These are phyloP conservation scores for Epichloe scottii DNA, from an alignment of 2,329 filamentous ascomycete species.

Conservation along the genomic window DNA sequence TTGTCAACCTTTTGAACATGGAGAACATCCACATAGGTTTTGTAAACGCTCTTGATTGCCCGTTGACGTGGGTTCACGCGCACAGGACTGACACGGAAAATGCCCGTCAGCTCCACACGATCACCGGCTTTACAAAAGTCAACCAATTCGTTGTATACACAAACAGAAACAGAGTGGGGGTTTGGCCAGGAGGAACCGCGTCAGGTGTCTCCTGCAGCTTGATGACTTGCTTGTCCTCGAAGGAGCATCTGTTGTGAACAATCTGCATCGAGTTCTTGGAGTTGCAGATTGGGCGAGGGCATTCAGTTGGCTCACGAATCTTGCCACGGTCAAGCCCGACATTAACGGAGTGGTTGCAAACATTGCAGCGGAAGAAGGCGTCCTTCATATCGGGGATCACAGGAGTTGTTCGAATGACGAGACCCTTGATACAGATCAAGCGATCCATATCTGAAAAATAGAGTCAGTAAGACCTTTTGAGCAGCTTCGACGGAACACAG, in stretches of 20 bases:
- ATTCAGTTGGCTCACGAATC: constrained; percentile 87
- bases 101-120: constrained; percentile 86
- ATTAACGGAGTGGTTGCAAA: constrained; percentile 82
- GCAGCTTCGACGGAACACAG: not conserved
- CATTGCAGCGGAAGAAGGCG: constrained; percentile 90
- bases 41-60: constrained; percentile 89
- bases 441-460: constrained; percentile 69
- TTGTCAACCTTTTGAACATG: constrained; percentile 96
- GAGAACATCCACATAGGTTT: constrained; percentile 91
- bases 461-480: not conserved
- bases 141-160: constrained; percentile 91
- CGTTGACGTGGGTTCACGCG: constrained; percentile 88
- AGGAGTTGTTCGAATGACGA: constrained; percentile 90
- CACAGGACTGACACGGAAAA: constrained; percentile 90
- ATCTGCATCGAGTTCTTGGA: constrained; percentile 96
- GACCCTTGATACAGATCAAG: constrained; percentile 83
- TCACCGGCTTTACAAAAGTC: constrained; percentile 98
- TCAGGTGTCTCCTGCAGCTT: constrained; percentile 97
- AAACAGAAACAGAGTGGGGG: constrained; percentile 91
- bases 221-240: constrained; percentile 96
- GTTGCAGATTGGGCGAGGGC: constrained; percentile 68
- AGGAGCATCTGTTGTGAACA: constrained; percentile 86
- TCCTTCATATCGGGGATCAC: constrained; percentile 99
- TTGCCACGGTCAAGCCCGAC: constrained; percentile 91
- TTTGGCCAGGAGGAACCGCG: constrained; percentile 87